phyloP scores from a whole-genome alignment of 805 yeast species.

The Schizosaccharomyces osmophilus region DNA sequence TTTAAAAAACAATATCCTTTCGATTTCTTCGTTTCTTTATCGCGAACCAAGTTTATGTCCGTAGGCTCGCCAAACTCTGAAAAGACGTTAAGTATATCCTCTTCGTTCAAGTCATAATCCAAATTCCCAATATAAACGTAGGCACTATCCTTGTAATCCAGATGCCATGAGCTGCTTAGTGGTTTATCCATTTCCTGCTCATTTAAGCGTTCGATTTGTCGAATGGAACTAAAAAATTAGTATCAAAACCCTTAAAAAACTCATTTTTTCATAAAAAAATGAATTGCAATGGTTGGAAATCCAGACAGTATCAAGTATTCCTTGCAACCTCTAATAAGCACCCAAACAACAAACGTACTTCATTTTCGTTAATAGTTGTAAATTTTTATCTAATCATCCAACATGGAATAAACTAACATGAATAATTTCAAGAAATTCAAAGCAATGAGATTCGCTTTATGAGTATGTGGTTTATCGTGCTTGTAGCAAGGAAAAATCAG shows the following conservation, averaged over 20 bases:
- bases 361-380: no score
- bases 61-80: constrained; percentile 80
- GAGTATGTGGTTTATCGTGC: no score
- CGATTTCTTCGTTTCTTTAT: constrained; percentile 37
- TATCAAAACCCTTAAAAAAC: no score
- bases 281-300: no score
- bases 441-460: no score
- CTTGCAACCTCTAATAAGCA: no score
- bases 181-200: constrained; percentile 33
- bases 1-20: constrained; percentile 61
- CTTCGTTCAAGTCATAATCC: constrained; percentile 39
- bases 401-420: no score
- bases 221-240: background rate
- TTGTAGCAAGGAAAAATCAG: background rate
- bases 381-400: no score
- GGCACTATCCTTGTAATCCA: constrained; percentile 53
- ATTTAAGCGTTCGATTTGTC: constrained; percentile 14
- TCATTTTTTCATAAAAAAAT: no score
- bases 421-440: no score
- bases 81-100: constrained; percentile 52
- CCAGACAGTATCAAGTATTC: no score
- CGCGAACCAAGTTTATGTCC: constrained; percentile 44
- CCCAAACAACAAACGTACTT: no score
- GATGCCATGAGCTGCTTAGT: constrained; percentile 58
- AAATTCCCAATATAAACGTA: constrained; percentile 58